Base-by-base conservation (phyloP, 768 basidiomycete genomes). In the Sporobolomyces roseus region DNA sequence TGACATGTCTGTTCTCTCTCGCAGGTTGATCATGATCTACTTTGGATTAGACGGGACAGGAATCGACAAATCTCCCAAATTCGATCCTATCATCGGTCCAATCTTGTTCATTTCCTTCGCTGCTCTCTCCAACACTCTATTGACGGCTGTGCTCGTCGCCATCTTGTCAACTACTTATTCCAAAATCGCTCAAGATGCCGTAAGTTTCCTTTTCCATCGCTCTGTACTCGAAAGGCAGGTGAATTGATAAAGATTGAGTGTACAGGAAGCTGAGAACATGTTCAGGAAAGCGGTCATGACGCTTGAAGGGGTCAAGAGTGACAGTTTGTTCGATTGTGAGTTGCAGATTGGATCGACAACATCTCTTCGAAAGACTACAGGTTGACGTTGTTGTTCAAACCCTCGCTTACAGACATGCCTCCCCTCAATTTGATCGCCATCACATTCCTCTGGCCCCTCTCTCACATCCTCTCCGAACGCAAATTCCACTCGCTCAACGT, bases 21-120 rank as follows among this genome's bases (percentile, higher is more conserved):
- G 6, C 76, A 76, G 77, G 49, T 76, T 80, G 45, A 75, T 78
- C n/a, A 71, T 78, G 36, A 73, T 73, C 52, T 81, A 80, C 85
- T 97, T 98, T 75, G 94, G 94, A n/a, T 83, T 98, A 9, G 94
- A 97, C 78, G 91, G 92, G 0, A 85, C 83, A 53, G 93, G 93
- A 6, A 96, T 98, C 75, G 85, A 90, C 71, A 82, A 63, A 14
- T n/a, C 74, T 87, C 87, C 83, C 46, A 80, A 84, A 50, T 94
- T 96, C 74, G 91, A 94, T 77, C 86, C 86, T 0, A 75, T 87
- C n/a, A 88, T 96, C 66, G 94, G 94, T 1, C 93, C 94, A 10
- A 75, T 91, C n/a, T 80, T 97, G 53, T 90, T 80, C 75, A 77
- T 80, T 35, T 87, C 84, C 4, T 97, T 93, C 76, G 92, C 93